Conservation (phyloP, 768 basidiomycete species). For the Suillus placidus region DNA sequence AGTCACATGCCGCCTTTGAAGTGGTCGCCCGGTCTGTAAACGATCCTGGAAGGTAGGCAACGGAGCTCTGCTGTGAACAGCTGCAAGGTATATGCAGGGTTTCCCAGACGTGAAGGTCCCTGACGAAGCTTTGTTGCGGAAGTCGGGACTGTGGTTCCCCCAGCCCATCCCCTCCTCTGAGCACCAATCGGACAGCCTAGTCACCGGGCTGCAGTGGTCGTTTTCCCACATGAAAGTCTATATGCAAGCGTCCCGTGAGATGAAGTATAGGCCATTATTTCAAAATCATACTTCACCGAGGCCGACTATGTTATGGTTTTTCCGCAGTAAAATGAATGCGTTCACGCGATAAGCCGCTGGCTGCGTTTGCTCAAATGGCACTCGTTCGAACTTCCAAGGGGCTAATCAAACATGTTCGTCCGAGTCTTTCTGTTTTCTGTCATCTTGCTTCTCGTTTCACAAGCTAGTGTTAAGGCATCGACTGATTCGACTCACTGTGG, state of each 20-base stretch:
- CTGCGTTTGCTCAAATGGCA: neutral
- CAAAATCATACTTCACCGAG: neutral
- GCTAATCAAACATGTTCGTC: neutral
- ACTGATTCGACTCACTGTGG: neutral
- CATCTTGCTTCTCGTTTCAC: neutral
- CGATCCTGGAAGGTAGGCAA: neutral
- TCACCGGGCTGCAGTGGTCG: neutral
- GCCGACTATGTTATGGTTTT: neutral
- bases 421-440: neutral
- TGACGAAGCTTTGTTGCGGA: neutral
- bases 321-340: neutral
- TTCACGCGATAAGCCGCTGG: neutral
- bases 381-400: neutral
- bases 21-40: neutral
- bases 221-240: neutral
- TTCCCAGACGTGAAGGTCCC: neutral
- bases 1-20: neutral
- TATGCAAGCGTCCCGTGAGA: neutral
- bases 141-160: neutral
- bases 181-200: neutral
- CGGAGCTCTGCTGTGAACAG: neutral
- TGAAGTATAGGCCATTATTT: neutral
- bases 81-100: neutral
- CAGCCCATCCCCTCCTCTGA: neutral
- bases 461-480: neutral